phyloP scores from a whole-genome alignment of 352 stramenopile species.

The Phytophthora brassicae region DNA sequence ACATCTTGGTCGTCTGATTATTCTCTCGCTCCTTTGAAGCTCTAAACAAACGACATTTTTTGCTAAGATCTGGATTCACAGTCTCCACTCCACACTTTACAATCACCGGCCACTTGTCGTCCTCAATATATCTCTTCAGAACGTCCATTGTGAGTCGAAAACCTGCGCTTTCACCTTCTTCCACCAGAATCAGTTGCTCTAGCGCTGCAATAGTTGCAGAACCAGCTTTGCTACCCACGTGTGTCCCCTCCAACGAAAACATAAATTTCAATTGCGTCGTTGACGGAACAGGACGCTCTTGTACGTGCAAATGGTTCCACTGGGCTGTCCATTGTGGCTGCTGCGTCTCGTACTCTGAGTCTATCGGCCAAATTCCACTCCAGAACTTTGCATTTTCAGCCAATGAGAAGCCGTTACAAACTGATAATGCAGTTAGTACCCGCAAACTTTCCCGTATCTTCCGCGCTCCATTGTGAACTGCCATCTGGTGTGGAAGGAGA shows the following conservation, averaged over 20 bases:
- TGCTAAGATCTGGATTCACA: neutral
- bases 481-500: neutral
- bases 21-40: neutral
- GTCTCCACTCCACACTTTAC: slow-evolving; percentile 13
- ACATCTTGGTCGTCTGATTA: slow-evolving; percentile 11
- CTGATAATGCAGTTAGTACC: slow-evolving; percentile 17
- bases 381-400: slow-evolving; percentile 23
- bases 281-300: neutral
- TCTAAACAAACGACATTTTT: slow-evolving; percentile 4
- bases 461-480: neutral
- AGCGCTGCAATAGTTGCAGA: slow-evolving; percentile 1
- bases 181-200: slow-evolving; percentile 5
- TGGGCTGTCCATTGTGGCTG: slow-evolving; percentile 11
- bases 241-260: neutral
- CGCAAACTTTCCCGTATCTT: slow-evolving; percentile 15
- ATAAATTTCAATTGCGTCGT: slow-evolving; percentile 3
- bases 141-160: slow-evolving; percentile 17
- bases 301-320: slow-evolving; percentile 19
- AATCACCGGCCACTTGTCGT: slow-evolving; percentile 7
- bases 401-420: slow-evolving; percentile 19
- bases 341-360: neutral
- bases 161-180: slow-evolving; percentile 11
- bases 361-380: slow-evolving; percentile 15
- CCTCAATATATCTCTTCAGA: slow-evolving; percentile 12
- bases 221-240: neutral